Conservation (phyloP, 345 rosid species). For the Streptanthus diversifolius region DNA sequence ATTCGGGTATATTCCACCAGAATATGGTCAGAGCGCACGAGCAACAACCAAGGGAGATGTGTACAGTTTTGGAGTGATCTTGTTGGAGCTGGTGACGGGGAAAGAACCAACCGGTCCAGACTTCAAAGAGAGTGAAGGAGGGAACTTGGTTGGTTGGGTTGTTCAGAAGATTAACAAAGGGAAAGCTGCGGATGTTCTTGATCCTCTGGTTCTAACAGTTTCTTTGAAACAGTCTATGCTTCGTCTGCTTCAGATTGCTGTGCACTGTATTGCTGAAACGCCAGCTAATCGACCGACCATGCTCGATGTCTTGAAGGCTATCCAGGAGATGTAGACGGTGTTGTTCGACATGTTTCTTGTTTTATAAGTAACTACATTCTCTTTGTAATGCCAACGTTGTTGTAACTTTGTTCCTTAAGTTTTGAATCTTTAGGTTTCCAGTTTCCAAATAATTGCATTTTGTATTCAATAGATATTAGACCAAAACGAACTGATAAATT, state of each 20-base stretch:
- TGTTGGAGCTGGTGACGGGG: slow-evolving; percentile 81
- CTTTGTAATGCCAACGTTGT: neutral
- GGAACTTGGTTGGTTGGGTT: slow-evolving; percentile 90
- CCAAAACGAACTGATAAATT: neutral
- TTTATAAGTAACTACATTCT: neutral
- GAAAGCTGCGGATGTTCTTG: slow-evolving; percentile 62
- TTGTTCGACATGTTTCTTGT: slow-evolving; percentile 8
- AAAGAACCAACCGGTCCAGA: slow-evolving; percentile 95
- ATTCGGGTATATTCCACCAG: slow-evolving; percentile 89
- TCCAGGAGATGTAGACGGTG: slow-evolving; percentile 43
- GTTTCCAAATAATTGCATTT: neutral
- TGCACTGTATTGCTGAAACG: slow-evolving; percentile 59
- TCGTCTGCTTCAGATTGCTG: slow-evolving; percentile 59
- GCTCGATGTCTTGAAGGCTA: slow-evolving; percentile 54
- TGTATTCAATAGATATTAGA: neutral
- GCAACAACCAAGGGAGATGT: slow-evolving; percentile 84
- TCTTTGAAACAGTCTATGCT: slow-evolving; percentile 60
- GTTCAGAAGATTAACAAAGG: slow-evolving; percentile 65
- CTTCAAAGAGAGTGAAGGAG: slow-evolving; percentile 90
- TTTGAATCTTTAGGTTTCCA: neutral
- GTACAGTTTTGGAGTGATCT: slow-evolving; percentile 83
- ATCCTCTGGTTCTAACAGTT: slow-evolving; percentile 43
- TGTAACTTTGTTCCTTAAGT: neutral
- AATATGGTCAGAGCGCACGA: slow-evolving; percentile 84
- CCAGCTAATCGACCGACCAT: slow-evolving; percentile 77